Conservation (phyloP, 352 stramenopile genomes). For the Elongisporangium prolatum region DNA sequence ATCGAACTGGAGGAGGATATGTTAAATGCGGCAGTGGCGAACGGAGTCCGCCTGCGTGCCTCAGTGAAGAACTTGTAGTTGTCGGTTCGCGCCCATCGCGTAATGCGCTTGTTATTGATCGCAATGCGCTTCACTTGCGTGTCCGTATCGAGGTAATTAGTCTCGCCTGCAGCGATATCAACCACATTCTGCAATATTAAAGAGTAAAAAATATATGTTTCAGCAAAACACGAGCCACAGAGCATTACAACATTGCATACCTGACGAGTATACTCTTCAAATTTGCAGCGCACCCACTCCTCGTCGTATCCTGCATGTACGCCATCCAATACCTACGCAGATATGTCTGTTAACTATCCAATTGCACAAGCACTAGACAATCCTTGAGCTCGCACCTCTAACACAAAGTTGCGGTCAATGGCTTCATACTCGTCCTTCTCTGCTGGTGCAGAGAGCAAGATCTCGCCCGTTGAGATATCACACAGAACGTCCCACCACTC, state of each 20-base stretch:
- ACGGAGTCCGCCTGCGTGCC: constrained; percentile 32
- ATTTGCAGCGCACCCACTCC: constrained; percentile 85
- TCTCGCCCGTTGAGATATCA: constrained; percentile 80
- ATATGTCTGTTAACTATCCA: too few species aligned
- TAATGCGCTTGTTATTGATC: constrained; percentile 86
- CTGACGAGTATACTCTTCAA: constrained; percentile 85
- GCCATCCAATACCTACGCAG: constrained; percentile 66
- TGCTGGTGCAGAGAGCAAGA: constrained; percentile 44
- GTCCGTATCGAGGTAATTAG: constrained; percentile 73
- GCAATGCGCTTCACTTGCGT: constrained; percentile 67
- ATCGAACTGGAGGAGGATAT: constrained; percentile 62
- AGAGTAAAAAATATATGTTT: too few species aligned
- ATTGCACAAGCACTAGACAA: background rate
- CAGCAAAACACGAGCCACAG: background rate
- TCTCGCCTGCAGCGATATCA: constrained; percentile 72
- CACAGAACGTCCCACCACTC: constrained; percentile 91
- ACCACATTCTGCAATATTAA: constrained; percentile 51
- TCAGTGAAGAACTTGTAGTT: constrained; percentile 84
- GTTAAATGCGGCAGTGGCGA: constrained; percentile 72
- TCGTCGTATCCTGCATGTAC: constrained; percentile 76
- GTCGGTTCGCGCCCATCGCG: constrained; percentile 80
- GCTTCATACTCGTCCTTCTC: constrained; percentile 78
- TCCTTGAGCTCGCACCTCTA: constrained; percentile 34
- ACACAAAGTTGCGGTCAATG: constrained; percentile 64
- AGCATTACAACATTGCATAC: constrained; percentile 7